phyloP scores from a whole-genome alignment of 805 yeast genomes.

The Spathaspora passalidarum region DNA sequence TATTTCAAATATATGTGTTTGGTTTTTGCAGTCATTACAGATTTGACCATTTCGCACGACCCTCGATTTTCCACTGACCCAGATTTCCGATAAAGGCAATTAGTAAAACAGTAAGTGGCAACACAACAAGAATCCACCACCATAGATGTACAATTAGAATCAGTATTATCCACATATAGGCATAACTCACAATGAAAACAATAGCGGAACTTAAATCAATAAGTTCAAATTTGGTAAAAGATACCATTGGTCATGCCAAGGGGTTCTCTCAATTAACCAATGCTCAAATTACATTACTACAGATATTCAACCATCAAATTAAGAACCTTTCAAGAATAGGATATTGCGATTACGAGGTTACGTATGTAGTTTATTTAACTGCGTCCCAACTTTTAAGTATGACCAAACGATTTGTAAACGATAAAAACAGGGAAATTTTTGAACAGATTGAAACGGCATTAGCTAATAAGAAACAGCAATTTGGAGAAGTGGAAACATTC shows the following conservation, averaged over 20 bases:
- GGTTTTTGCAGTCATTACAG: not conserved
- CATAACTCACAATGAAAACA: not conserved
- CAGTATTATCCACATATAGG: no score
- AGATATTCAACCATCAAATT: slow-evolving; percentile 31
- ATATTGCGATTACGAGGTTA: slow-evolving; percentile 37
- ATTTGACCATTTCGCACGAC: not conserved
- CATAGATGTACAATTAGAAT: not conserved
- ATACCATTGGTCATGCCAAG: not conserved
- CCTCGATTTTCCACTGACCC: not conserved
- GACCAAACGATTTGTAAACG: slow-evolving; percentile 5
- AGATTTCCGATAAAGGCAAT: no score
- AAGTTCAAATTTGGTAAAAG: not conserved
- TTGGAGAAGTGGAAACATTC: slow-evolving; percentile 6
- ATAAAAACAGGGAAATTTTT: slow-evolving; percentile 16
- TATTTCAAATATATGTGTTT: not conserved
- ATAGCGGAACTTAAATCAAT: slow-evolving; percentile 7
- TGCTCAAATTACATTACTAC: slow-evolving; percentile 30
- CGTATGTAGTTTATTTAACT: slow-evolving; percentile 24
- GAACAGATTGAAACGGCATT: slow-evolving; percentile 13
- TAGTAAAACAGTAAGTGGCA: no score
- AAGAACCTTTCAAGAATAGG: slow-evolving; percentile 24
- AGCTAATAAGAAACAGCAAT: slow-evolving; percentile 11
- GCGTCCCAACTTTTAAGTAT: slow-evolving; percentile 12
- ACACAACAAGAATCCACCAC: no score
- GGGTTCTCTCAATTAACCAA: slow-evolving; percentile 17